Evolutionary conservation across 2,329 filamentous ascomycete species (phyloP).

Genomic region (Colletotrichum simmondsii): DNA sequence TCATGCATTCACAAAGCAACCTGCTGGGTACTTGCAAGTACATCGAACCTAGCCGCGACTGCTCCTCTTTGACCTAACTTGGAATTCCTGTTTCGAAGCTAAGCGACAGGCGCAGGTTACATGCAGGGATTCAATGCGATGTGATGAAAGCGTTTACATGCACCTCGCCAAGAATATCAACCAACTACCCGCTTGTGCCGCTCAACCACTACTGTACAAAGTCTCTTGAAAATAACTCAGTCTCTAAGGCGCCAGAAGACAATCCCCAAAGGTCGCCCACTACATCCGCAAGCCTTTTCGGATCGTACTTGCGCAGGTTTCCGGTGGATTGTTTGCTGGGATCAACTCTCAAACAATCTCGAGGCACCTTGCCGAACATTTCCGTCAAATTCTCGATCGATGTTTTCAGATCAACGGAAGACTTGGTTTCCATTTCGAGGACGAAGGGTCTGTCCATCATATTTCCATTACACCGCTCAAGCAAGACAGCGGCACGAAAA

Average conservation of each 20-base stretch:
- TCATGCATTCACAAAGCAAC: background rate
- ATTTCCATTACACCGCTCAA: background rate
- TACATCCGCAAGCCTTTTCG: background rate
- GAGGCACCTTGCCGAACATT: background rate
- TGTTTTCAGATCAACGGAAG: background rate
- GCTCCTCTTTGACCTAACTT: background rate
- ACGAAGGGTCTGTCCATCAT: background rate
- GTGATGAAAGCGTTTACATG: background rate
- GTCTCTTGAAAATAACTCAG: background rate
- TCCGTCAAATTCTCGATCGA: background rate
- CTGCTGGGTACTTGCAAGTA: background rate
- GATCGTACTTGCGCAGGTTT: background rate
- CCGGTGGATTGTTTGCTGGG: background rate
- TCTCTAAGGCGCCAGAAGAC: background rate
- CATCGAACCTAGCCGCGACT: background rate
- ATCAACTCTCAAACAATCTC: background rate
- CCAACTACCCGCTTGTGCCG: background rate
- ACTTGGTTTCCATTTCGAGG: background rate
- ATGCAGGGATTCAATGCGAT: background rate
- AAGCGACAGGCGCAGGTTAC: background rate
- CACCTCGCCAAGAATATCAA: background rate
- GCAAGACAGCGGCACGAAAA: background rate
- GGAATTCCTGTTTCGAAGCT: background rate
- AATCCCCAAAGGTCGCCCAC: background rate
- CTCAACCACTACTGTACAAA: background rate